These are phyloP conservation scores for Hypomyces perniciosus DNA, from an alignment of 2,329 filamentous ascomycete species.

Conservation along the genomic window DNA sequence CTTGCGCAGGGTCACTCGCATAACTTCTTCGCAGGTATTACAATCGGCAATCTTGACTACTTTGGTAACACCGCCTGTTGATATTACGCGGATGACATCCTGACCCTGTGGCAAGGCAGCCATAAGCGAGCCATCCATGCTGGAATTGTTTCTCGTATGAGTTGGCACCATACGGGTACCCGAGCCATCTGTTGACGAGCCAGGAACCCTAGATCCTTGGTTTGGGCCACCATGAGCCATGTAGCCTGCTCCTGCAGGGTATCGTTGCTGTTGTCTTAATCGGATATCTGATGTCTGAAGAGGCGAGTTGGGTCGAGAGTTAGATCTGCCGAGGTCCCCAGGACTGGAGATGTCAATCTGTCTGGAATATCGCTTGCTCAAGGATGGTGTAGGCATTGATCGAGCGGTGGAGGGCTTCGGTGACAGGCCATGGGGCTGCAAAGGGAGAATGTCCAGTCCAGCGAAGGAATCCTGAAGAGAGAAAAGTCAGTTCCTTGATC, in stretches of 20 bases:
- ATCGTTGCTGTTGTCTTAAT: constrained; percentile 42
- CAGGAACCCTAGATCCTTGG: constrained; percentile 29
- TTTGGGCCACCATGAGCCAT: constrained; percentile 41
- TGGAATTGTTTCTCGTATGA: constrained; percentile 75
- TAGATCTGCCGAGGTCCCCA: constrained; percentile 10
- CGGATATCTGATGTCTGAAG: constrained; percentile 6
- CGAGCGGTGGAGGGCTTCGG: constrained; percentile 58
- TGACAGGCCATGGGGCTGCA: constrained; percentile 30
- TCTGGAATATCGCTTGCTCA: constrained; percentile 59
- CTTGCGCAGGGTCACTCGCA: constrained; percentile 82
- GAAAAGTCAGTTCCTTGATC: background rate
- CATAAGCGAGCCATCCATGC: constrained; percentile 80
- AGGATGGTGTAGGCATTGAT: constrained; percentile 30
- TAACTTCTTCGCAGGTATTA: constrained; percentile 86
- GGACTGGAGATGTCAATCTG: constrained; percentile 46
- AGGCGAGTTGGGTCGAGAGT: constrained; percentile 41
- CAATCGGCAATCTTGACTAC: constrained; percentile 91
- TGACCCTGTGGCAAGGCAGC: constrained; percentile 79
- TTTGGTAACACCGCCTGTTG: constrained; percentile 83
- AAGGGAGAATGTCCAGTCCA: constrained; percentile 61
- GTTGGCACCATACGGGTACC: constrained; percentile 56
- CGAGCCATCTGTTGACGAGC: constrained; percentile 53
- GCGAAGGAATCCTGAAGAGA: constrained; percentile 69
- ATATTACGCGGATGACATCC: constrained; percentile 88
- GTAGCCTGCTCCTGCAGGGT: constrained; percentile 46